These are phyloP conservation scores for Termitomyces sp. DNA, from an alignment of 768 basidiomycete genomes.

Conservation along the genomic window DNA sequence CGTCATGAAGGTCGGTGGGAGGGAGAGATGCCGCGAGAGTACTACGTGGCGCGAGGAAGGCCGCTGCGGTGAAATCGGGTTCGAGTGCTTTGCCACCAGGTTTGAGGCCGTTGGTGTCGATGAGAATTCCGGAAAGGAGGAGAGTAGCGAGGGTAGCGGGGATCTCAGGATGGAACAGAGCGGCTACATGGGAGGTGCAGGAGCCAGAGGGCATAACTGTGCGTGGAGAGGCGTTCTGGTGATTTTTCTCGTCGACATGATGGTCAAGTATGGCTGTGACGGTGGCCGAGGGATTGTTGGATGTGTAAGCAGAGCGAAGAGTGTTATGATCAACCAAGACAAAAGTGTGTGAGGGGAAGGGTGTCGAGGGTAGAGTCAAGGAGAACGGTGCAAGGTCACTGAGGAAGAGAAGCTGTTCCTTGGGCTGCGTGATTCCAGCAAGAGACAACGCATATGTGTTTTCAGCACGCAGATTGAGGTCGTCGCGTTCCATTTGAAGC, in stretches of 20 bases:
- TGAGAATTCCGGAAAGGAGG: constrained; percentile 75
- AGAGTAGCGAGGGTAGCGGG: constrained; percentile 71
- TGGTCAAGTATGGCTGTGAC: constrained; percentile 88
- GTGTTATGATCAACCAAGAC: constrained; percentile 92
- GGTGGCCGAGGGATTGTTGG: constrained; percentile 34
- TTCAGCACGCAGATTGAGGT: constrained; percentile 81
- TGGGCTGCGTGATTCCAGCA: constrained; percentile 48
- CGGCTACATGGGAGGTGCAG: constrained; percentile 61
- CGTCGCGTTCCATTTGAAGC: constrained; percentile 60
- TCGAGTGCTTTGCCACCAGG: constrained; percentile 53
- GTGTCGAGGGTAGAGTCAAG: constrained; percentile 8
- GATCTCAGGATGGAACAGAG: constrained; percentile 32
- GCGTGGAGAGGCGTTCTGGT: constrained; percentile 67
- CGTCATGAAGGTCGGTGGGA: constrained; percentile 6
- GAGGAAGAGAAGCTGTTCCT: constrained; percentile 59
- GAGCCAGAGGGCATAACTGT: constrained; percentile 71
- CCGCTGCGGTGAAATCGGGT: constrained; percentile 59
- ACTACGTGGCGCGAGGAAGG: constrained; percentile 60
- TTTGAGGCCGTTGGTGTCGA: constrained; percentile 84
- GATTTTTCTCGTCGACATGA: constrained; percentile 78
- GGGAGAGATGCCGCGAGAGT: constrained; percentile 33
- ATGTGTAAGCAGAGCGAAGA: constrained; percentile 43
- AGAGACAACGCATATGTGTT: constrained; percentile 74
- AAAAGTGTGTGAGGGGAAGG: constrained; percentile 55
- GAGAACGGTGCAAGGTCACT: constrained; percentile 55